These are phyloP conservation scores for Leersia perrieri DNA, from an alignment of 176 grass and related monocot species.

Conservation along the genomic window DNA sequence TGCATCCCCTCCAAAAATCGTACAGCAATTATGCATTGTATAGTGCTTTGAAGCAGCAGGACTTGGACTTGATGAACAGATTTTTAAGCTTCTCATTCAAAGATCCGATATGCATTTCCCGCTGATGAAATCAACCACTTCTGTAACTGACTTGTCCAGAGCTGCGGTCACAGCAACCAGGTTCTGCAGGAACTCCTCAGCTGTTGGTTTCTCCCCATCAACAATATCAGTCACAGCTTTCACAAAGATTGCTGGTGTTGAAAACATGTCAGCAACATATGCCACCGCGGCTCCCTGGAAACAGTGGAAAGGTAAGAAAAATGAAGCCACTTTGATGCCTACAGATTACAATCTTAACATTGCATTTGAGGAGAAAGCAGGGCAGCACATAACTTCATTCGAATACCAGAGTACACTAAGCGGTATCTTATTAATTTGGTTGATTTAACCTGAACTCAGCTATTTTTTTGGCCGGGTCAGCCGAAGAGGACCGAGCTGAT, in stretches of 20 bases:
- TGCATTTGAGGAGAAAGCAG: not conserved
- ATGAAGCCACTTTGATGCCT: not conserved
- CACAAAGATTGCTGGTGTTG: constrained; percentile 68
- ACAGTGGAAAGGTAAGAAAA: constrained; percentile 45
- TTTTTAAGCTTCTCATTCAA: constrained; percentile 31
- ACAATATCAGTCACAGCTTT: constrained; percentile 93
- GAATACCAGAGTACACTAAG: not conserved
- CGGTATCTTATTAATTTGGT: not conserved
- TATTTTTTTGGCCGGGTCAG: too few relatives aligned
- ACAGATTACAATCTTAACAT: not conserved
- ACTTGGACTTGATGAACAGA: not conserved
- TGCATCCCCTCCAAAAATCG: not conserved
- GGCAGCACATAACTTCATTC: not conserved
- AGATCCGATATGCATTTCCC: constrained; percentile 69
- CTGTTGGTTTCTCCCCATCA: constrained; percentile 80
- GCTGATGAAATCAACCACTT: constrained; percentile 60
- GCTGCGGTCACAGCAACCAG: constrained; percentile 61
- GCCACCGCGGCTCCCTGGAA: constrained; percentile 86
- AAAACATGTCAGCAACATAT: constrained; percentile 76
- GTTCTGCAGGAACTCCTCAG: constrained; percentile 82
- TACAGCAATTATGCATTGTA: not conserved
- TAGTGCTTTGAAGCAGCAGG: not conserved
- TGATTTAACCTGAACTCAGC: not conserved
- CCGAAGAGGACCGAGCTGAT: too few relatives aligned
- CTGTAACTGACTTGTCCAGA: constrained; percentile 47